Evolutionary conservation across 257 asterid genomes (phyloP).

Genomic region (Solanum etuberosum): DNA sequence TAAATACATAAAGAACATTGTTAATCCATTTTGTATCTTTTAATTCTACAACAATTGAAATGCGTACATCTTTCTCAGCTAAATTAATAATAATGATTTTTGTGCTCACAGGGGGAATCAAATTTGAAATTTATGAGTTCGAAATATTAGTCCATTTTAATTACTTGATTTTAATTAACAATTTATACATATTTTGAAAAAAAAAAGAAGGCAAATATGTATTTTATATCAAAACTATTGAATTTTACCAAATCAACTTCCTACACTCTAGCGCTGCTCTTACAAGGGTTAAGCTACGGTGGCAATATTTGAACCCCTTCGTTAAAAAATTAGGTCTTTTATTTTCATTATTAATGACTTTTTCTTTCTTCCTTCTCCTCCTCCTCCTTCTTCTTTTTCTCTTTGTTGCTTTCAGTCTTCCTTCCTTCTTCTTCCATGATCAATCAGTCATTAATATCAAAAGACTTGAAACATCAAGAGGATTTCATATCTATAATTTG

Average conservation of each 20-base stretch:
- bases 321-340: no score
- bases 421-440: no score
- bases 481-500: no score
- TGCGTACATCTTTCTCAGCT: neutral
- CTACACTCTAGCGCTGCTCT: neutral
- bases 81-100: neutral
- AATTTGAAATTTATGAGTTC: neutral
- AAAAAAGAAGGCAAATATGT: no score
- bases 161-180: rapidly evolving
- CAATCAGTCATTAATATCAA: neutral
- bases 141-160: neutral
- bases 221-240: neutral
- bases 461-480: neutral
- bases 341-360: no score
- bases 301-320: neutral
- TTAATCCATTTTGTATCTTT: neutral
- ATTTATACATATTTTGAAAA: neutral
- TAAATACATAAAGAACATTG: neutral
- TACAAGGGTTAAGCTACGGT: neutral
- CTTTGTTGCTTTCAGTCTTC: no score
- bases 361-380: no score
- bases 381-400: no score
- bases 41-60: neutral
- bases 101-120: neutral
- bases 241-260: neutral